Percentiles rank a stretch among this genome's conserved stretches.
These are phyloP conservation scores for Daldinia bambusicola DNA, from an alignment of 495 filamentous ascomycete species.

Conservation along the genomic window DNA sequence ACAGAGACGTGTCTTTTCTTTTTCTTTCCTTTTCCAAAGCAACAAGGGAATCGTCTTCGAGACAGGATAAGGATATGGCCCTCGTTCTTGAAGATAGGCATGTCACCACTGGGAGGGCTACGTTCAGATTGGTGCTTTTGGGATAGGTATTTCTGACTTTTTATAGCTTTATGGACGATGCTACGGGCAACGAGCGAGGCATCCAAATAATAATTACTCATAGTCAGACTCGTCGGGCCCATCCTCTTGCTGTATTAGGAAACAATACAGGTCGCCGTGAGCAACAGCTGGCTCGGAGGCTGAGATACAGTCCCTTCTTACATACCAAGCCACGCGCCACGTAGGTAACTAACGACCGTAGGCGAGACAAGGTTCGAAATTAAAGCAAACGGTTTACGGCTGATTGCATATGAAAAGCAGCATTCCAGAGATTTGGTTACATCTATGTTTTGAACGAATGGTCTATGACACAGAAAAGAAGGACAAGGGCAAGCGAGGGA, in stretches of 20 bases:
- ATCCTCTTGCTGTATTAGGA: neutral
- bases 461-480: slow-evolving; percentile 2
- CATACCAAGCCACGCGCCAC: neutral
- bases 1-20: neutral
- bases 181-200: neutral
- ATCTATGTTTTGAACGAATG: slow-evolving; percentile 9
- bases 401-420: slow-evolving; percentile 29
- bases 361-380: slow-evolving; percentile 7
- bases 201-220: neutral
- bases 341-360: neutral
- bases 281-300: neutral
- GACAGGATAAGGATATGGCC: neutral
- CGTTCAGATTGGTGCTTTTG: neutral
- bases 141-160: neutral
- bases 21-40: neutral
- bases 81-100: neutral
- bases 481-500: slow-evolving; percentile 1
- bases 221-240: neutral
- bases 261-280: neutral
- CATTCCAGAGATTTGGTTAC: slow-evolving; percentile 19
- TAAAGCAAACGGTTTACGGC: slow-evolving; percentile 29
- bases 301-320: neutral
- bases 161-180: neutral
- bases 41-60: neutral
- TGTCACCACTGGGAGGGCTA: neutral